Percentiles rank a stretch among this genome's conserved stretches.
Evolutionary conservation across 2,329 filamentous ascomycete genomes (phyloP).

Genomic region (Fusarium sp.): DNA sequence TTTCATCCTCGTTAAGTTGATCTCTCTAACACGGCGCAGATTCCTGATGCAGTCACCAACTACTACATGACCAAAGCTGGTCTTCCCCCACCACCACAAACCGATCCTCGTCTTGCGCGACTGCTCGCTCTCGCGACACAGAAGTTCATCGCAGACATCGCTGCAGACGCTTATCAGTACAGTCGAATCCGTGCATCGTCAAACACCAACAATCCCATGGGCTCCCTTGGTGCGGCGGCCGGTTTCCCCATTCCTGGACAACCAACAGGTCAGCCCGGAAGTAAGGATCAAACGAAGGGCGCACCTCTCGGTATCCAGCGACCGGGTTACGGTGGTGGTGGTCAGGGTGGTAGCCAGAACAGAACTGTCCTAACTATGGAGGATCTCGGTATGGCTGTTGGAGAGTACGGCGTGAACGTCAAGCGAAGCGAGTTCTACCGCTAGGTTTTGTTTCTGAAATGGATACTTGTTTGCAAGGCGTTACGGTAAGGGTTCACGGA

Average conservation of each 20-base stretch:
- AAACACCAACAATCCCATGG: slow-evolving; percentile 91
- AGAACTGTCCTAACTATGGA: slow-evolving; percentile 98
- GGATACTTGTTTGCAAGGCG: slow-evolving; percentile 35
- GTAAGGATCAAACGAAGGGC: slow-evolving; percentile 67
- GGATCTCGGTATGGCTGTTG: slow-evolving; percentile 96
- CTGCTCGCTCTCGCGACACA: slow-evolving; percentile 97
- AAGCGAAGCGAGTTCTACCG: slow-evolving; percentile 98
- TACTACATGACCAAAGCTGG: slow-evolving; percentile 98
- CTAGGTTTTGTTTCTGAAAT: slow-evolving; percentile 52
- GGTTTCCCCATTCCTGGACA: slow-evolving; percentile 75
- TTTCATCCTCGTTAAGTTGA: not conserved
- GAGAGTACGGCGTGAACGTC: slow-evolving; percentile 97
- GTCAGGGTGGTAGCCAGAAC: slow-evolving; percentile 88
- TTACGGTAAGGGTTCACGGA: slow-evolving; percentile 42
- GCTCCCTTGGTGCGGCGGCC: slow-evolving; percentile 80
- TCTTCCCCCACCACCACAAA: slow-evolving; percentile 90
- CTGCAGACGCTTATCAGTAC: slow-evolving; percentile 97
- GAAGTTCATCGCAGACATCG: slow-evolving; percentile 98
- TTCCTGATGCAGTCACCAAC: slow-evolving; percentile 95
- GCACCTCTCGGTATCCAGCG: slow-evolving; percentile 78
- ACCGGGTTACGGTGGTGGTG: slow-evolving; percentile 86
- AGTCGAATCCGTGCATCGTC: slow-evolving; percentile 92
- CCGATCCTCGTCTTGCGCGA: slow-evolving; percentile 88
- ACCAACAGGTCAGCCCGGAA: slow-evolving; percentile 65
- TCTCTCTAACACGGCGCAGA: slow-evolving; percentile 57